A percentile compares a stretch with the other conserved stretches of the same genome.
Evolutionary conservation across 345 rosid genomes (phyloP).

Genomic region (Sonneratia caseolaris): DNA sequence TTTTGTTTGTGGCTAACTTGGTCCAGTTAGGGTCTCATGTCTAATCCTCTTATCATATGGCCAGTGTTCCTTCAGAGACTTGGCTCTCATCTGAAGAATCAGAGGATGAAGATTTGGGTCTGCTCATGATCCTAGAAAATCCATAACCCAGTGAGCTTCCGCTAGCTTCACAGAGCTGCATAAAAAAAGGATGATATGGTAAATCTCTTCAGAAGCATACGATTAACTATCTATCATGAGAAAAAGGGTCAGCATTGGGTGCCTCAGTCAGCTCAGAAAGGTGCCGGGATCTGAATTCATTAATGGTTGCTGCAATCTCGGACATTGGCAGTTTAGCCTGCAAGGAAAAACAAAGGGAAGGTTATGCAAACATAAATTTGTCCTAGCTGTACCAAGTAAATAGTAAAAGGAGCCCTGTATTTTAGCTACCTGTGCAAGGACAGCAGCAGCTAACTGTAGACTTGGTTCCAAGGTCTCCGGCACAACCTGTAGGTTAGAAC

Average conservation of each 20-base stretch:
- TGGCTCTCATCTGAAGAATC: conserved; percentile 72
- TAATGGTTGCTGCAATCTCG: conserved; percentile 84
- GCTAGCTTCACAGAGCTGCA: conserved; percentile 73
- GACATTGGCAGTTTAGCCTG: conserved; percentile 83
- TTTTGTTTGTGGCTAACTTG: background rate
- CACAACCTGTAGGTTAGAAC: conserved; percentile 53
- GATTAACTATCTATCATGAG: background rate
- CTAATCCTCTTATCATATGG: conserved; percentile 32
- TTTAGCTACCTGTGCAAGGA: conserved; percentile 78
- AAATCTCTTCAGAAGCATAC: background rate
- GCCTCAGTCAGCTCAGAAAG: conserved; percentile 93
- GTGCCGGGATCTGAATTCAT: conserved; percentile 89
- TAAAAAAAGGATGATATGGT: background rate
- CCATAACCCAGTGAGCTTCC: conserved; percentile 98
- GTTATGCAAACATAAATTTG: background rate
- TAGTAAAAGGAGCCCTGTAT: background rate
- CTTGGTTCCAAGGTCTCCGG: conserved; percentile 99
- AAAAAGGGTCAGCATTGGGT: conserved; percentile 6
- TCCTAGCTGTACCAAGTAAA: background rate
- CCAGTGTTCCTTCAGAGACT: conserved; percentile 61
- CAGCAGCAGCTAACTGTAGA: conserved; percentile 97
- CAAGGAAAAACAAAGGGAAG: background rate
- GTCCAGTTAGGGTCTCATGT: background rate
- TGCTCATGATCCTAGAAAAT: conserved; percentile 52
- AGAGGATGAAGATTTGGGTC: conserved; percentile 39